A percentile compares a stretch with the other conserved stretches of the same genome.
phyloP scores from a whole-genome alignment of 495 filamentous ascomycete genomes.

The Penicillium canariense region DNA sequence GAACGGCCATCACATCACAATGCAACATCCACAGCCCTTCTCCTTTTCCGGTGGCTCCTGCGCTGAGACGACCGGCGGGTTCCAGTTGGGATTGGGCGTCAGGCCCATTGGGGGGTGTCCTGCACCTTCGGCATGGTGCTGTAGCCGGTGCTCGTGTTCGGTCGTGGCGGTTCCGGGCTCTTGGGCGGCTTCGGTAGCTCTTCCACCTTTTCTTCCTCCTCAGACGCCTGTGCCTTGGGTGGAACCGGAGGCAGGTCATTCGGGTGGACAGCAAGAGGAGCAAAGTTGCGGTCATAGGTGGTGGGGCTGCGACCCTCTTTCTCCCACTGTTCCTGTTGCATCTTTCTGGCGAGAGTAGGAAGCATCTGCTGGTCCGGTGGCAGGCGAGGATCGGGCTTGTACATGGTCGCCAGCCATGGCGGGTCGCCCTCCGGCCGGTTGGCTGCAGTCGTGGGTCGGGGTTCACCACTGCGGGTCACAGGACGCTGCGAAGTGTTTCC shows the following conservation, averaged over 20 bases:
- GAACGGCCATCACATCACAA: slow-evolving; percentile 47
- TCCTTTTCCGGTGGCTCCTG: slow-evolving; percentile 40
- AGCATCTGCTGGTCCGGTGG: slow-evolving; percentile 94
- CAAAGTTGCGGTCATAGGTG: slow-evolving; percentile 80
- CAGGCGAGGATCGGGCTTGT: slow-evolving; percentile 90
- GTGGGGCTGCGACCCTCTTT: slow-evolving; percentile 80
- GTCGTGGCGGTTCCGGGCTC: slow-evolving; percentile 37
- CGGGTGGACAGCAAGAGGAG: slow-evolving; percentile 63
- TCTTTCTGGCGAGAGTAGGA: slow-evolving; percentile 84
- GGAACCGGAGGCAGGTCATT: slow-evolving; percentile 32
- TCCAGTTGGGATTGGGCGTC: slow-evolving; percentile 36
- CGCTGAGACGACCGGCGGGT: slow-evolving; percentile 40
- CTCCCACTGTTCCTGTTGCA: slow-evolving; percentile 95
- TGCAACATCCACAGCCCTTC: slow-evolving; percentile 50
- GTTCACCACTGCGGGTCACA: slow-evolving; percentile 61
- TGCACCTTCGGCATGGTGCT: slow-evolving; percentile 54
- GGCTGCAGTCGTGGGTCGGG: slow-evolving; percentile 54
- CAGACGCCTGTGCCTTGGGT: slow-evolving; percentile 26
- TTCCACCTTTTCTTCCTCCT: slow-evolving; percentile 15
- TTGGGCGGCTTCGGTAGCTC: slow-evolving; percentile 30
- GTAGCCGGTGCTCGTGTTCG: slow-evolving; percentile 45
- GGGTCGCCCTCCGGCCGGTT: slow-evolving; percentile 91
- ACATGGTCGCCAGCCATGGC: slow-evolving; percentile 92
- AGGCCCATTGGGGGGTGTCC: slow-evolving; percentile 38
- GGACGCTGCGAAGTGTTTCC: slow-evolving; percentile 51